Conservation (phyloP, 148 eudicot genomes). For the Vaccinium vitisidaea region DNA sequence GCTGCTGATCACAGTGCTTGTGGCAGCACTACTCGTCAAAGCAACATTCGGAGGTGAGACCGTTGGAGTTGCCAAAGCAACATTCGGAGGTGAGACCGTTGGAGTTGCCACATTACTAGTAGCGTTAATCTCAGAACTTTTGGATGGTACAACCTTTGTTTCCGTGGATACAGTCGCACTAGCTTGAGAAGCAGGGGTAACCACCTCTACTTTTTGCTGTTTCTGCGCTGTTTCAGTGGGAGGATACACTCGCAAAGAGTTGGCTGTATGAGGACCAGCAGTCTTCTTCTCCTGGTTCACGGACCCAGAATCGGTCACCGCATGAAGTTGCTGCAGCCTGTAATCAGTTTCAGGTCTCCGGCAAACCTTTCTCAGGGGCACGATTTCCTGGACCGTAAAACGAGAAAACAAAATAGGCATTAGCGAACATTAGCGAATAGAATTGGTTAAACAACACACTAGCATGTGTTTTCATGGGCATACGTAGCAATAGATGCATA, state of each 20-base stretch:
- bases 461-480: not conserved
- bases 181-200: constrained; percentile 12
- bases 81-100: not conserved
- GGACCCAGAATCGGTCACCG: constrained; percentile 35
- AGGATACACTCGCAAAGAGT: constrained; percentile 30
- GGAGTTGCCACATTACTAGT: constrained; percentile 3
- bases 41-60: not conserved
- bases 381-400: constrained; percentile 59
- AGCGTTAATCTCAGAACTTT: not conserved
- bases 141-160: constrained; percentile 10
- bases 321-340: constrained; percentile 74
- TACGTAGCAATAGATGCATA: not conserved
- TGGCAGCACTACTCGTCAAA: constrained; percentile 3
- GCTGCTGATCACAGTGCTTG: not conserved
- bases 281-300: constrained; percentile 37
- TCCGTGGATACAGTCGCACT: not conserved
- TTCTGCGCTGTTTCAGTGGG: constrained; percentile 19
- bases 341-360: constrained; percentile 92
- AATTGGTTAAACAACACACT: not conserved
- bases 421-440: not conserved
- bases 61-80: not conserved
- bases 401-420: not conserved
- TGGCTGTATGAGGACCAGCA: constrained; percentile 29
- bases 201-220: constrained; percentile 22
- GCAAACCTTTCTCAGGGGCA: constrained; percentile 77